Conservation (phyloP, 305 asterid genomes). For the Fraxinus nigra region DNA sequence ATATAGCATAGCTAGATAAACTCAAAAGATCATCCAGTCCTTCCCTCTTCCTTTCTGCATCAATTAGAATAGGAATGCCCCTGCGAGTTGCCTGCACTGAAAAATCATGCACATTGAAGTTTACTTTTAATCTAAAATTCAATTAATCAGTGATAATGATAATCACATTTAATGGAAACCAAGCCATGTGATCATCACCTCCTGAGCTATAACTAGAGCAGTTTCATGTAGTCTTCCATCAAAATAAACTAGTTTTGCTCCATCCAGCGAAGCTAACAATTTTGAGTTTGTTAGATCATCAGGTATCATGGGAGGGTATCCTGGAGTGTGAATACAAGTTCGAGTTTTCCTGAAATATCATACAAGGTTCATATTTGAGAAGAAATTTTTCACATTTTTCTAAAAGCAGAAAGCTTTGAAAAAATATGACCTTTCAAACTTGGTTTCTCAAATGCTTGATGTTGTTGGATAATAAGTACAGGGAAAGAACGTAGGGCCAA, state of each 20-base stretch:
- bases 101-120: constrained; percentile 44
- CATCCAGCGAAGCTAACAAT: constrained; percentile 62
- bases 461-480: background rate
- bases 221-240: constrained; percentile 85
- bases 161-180: constrained; percentile 12
- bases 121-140: constrained; percentile 30
- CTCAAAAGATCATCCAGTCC: constrained; percentile 83
- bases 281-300: constrained; percentile 65
- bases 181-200: constrained; percentile 52
- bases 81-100: constrained; percentile 94
- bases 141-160: constrained; percentile 10
- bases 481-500: background rate
- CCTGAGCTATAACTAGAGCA: constrained; percentile 73
- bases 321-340: constrained; percentile 95
- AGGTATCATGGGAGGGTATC: constrained; percentile 89
- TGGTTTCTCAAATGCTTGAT: background rate
- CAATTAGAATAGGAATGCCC: constrained; percentile 83
- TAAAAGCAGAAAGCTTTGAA: background rate
- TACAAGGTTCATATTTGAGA: background rate
- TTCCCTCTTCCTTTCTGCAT: constrained; percentile 87
- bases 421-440: background rate
- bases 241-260: constrained; percentile 68
- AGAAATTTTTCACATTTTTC: background rate
- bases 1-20: constrained; percentile 63
- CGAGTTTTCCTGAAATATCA: constrained; percentile 80